Evolutionary conservation across 441 rosid species (phyloP).

Genomic region (Geranium incanum): DNA sequence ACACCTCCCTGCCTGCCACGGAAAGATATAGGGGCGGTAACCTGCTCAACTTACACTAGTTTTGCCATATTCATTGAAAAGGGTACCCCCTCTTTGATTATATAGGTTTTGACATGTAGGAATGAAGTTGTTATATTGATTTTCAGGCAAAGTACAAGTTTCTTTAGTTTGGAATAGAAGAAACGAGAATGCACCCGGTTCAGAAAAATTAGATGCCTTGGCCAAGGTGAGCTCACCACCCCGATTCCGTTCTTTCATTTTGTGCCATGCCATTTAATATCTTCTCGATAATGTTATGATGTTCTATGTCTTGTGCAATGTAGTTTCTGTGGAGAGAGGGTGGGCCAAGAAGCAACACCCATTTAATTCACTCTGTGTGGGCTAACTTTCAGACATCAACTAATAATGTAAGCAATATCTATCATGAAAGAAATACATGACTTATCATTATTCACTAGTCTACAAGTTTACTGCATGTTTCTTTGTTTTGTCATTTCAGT

Average conservation of each 20-base stretch:
- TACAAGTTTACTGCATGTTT: neutral
- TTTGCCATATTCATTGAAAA: neutral
- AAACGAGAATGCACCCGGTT: conserved; percentile 61
- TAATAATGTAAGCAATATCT: conserved; percentile 61
- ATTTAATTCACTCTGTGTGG: conserved; percentile 80
- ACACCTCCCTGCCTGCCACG: conserved; percentile 65
- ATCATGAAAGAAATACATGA: neutral
- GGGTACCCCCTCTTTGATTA: conserved; percentile 9
- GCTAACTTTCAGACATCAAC: conserved; percentile 94
- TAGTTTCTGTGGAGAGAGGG: conserved; percentile 87
- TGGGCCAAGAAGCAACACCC: conserved; percentile 52
- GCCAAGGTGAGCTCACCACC: conserved; percentile 47
- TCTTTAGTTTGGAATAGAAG: conserved; percentile 90
- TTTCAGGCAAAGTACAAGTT: conserved; percentile 74
- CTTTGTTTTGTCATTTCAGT: conserved; percentile 12
- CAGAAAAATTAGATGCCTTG: conserved; percentile 62
- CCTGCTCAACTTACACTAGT: conserved; percentile 12
- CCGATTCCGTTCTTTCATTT: conserved; percentile 3
- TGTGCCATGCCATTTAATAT: neutral
- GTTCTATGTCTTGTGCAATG: conserved; percentile 13
- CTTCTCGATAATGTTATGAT: neutral
- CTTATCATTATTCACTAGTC: neutral
- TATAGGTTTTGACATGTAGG: conserved; percentile 12
- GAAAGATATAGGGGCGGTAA: conserved; percentile 79
- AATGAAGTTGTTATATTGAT: conserved; percentile 12